phyloP scores from a whole-genome alignment of 1,284 basidiomycete species.

The Marasmius tenuissimus region DNA sequence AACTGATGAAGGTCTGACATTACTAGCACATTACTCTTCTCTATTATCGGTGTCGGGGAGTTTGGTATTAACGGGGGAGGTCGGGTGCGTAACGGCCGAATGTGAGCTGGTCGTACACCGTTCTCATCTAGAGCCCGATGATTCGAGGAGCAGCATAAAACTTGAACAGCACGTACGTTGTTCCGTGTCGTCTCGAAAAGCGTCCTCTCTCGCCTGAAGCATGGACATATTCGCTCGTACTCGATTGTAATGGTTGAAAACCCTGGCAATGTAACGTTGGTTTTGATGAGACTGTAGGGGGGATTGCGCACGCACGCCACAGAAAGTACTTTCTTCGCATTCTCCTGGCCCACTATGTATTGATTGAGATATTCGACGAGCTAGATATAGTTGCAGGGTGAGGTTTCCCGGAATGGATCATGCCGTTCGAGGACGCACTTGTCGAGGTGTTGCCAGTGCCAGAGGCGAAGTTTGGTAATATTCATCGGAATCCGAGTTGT shows the following conservation, averaged over 20 bases:
- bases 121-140: neutral
- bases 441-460: slow-evolving; percentile 67
- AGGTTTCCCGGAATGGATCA: neutral
- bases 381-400: slow-evolving; percentile 33
- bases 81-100: slow-evolving; percentile 47
- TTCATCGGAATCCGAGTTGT: neutral
- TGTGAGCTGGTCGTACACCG: slow-evolving; percentile 49
- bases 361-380: slow-evolving; percentile 86
- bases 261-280: slow-evolving; percentile 44
- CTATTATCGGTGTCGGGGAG: slow-evolving; percentile 62
- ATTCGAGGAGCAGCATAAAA: neutral
- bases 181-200: slow-evolving; percentile 26
- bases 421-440: slow-evolving; percentile 41
- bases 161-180: slow-evolving; percentile 31
- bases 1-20: slow-evolving; percentile 51
- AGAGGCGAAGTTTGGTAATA: slow-evolving; percentile 27
- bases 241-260: slow-evolving; percentile 92
- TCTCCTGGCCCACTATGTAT: slow-evolving; percentile 91
- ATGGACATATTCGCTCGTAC: slow-evolving; percentile 63
- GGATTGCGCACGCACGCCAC: slow-evolving; percentile 69
- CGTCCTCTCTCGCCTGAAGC: slow-evolving; percentile 42
- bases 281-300: slow-evolving; percentile 1
- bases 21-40: slow-evolving; percentile 93
- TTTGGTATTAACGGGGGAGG: slow-evolving; percentile 38
- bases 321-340: slow-evolving; percentile 90